A percentile compares a stretch with the other conserved stretches of the same genome.
Evolutionary conservation across 2,329 filamentous ascomycete species (phyloP).

Genomic region (Chaetomium olivaceum): DNA sequence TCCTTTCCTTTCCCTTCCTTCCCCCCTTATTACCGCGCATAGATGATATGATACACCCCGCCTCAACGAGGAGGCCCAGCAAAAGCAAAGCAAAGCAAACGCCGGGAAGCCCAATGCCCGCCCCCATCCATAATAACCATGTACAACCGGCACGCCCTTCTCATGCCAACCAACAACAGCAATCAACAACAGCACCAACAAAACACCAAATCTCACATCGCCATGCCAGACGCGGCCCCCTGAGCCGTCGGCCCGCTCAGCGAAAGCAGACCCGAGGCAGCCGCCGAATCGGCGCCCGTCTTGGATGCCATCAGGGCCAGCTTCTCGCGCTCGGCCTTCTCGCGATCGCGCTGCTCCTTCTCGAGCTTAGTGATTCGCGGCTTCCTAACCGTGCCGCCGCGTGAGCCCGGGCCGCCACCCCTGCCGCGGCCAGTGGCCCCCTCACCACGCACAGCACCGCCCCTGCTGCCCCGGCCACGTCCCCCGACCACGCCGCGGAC

Average conservation of each 20-base stretch:
- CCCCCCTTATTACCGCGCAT: not conserved
- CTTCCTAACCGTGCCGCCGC: constrained; percentile 75
- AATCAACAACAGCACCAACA: not conserved
- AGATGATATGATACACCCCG: constrained; percentile 20
- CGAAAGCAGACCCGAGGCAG: not conserved
- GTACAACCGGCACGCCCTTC: not conserved
- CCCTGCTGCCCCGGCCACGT: constrained; percentile 47
- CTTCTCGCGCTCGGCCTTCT: constrained; percentile 73
- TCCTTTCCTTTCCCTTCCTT: not conserved
- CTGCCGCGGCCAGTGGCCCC: constrained; percentile 43
- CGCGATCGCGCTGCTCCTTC: constrained; percentile 75
- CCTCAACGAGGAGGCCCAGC: not conserved
- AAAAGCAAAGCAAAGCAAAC: constrained; percentile 4
- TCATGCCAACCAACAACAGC: not conserved
- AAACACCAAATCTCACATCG: constrained; percentile 4
- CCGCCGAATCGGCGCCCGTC: constrained; percentile 15
- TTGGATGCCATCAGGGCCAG: constrained; percentile 45
- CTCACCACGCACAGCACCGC: constrained; percentile 61
- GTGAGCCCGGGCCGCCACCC: constrained; percentile 62
- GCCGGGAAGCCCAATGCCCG: not conserved
- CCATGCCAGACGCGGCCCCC: constrained; percentile 10
- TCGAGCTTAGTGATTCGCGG: constrained; percentile 85
- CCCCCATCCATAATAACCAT: constrained; percentile 2
- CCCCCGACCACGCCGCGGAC: constrained; percentile 66
- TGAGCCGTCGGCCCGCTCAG: not conserved